Evolutionary conservation across 1,284 basidiomycete species (phyloP).

Genomic region (Tilletia horrida): DNA sequence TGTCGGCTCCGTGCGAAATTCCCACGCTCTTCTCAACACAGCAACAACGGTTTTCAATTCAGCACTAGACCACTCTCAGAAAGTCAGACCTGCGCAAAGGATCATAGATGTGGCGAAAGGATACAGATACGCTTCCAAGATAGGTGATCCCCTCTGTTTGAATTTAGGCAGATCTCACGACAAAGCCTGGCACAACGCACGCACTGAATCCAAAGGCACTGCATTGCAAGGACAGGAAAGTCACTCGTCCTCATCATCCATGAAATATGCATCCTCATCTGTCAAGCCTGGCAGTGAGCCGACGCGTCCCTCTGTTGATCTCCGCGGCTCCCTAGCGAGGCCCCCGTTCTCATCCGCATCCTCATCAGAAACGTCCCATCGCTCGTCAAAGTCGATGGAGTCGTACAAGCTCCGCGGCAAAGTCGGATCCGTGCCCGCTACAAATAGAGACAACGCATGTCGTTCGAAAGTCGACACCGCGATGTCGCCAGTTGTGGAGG

Average conservation of each 20-base stretch:
- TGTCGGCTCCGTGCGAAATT: too few species aligned
- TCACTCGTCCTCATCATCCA: not conserved
- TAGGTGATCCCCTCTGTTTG: too few species aligned
- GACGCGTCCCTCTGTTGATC: not conserved
- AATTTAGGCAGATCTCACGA: too few species aligned
- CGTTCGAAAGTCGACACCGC: not conserved
- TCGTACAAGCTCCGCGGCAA: not conserved
- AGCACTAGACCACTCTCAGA: too few species aligned
- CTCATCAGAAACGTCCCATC: not conserved
- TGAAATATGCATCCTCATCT: not conserved
- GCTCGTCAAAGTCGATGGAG: slow-evolving; percentile 3
- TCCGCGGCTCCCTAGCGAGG: not conserved
- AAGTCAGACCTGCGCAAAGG: too few species aligned
- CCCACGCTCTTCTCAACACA: too few species aligned
- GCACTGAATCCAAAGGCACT: too few species aligned
- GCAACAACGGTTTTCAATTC: too few species aligned
- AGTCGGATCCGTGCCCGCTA: not conserved
- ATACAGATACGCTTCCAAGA: too few species aligned
- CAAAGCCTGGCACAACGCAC: too few species aligned
- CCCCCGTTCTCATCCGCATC: not conserved
- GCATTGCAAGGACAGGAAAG: too few species aligned
- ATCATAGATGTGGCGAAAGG: too few species aligned
- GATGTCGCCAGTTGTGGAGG: not conserved
- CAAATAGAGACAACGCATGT: not conserved
- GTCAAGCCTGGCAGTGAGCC: not conserved